Evolutionary conservation across 177 flowering plant genomes (phyloP).

Genomic region (Tripterygium wilfordii): DNA sequence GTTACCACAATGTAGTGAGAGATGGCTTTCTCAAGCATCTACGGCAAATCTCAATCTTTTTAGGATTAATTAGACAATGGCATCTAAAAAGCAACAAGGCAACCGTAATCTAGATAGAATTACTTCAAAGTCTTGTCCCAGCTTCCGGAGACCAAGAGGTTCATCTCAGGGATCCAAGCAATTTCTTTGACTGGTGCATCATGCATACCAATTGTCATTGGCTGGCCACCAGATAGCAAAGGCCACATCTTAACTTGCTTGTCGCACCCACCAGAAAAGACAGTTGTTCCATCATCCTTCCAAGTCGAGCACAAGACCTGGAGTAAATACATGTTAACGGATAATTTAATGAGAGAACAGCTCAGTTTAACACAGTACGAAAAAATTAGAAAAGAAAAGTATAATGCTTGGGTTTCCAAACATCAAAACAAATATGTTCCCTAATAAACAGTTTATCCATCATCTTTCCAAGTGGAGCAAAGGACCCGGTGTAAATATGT

Average conservation of each 20-base stretch:
- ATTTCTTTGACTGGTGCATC: constrained; percentile 90
- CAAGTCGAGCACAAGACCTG: constrained; percentile 97
- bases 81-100: too few relatives aligned
- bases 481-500: too few relatives aligned
- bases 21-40: too few relatives aligned
- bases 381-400: background rate
- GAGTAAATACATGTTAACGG: too few relatives aligned
- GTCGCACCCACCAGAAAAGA: constrained; percentile 98
- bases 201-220: constrained; percentile 80
- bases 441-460: too few relatives aligned
- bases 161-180: constrained; percentile 97
- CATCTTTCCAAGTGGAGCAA: too few relatives aligned
- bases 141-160: constrained; percentile 77
- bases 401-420: background rate
- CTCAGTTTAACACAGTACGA: too few relatives aligned
- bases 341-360: too few relatives aligned
- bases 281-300: constrained; percentile 99
- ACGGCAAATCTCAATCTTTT: too few relatives aligned
- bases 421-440: too few relatives aligned
- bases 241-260: constrained; percentile 99
- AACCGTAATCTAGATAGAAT: background rate
- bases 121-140: constrained; percentile 94
- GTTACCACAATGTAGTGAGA: too few relatives aligned
- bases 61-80: too few relatives aligned
- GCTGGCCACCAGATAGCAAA: constrained; percentile 73